Base-by-base conservation (phyloP, 495 filamentous ascomycete species). In the Neurospora sp. region DNA sequence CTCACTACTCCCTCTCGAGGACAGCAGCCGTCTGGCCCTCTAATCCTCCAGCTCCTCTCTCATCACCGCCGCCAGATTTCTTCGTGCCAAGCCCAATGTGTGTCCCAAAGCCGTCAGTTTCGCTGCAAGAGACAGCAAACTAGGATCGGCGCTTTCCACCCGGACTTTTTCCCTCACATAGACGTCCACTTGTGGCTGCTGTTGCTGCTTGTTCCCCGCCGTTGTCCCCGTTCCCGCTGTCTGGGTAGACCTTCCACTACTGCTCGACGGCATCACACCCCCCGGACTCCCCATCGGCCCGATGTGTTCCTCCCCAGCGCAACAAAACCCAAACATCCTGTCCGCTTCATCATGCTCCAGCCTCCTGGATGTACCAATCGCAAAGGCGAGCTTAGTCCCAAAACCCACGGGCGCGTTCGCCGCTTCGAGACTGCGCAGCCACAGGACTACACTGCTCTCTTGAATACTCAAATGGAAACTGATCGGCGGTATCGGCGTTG, bases 101-200 rank as follows among this genome's bases (percentile, higher is more conserved):
- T 94, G 89, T 70, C 93, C 91, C 71, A 98, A 79, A 27, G 93
- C 93, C 38, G 86, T 90, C 81, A 99, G 80, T 82, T 99, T 99
- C 4, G 93, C 91, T 83, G 92, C 90, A 17, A 94, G 85, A n/a
- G 91, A 89, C 82, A 99, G 88, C 74, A 99, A 75, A 78, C 90
- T 93, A 40, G 96, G 96, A 78, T 99, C 96, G 71, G 94, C 92
- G 72, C 89, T 94, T 83, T 97, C 96, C 7, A 98, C 93, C 39
- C 89, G 87, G 10, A 99, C 88, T 80, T 97, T 97, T 76, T 98
- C 96, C 74, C 87, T 89, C 22, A 99, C 96, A 59, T 86, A 89
- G 0, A 98, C 94, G 65, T 94, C 91, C 20, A 82, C 80, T 45
- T 76, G 22, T 31, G 22, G 22, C 5, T 61, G 27, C 20, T 59